Percentiles rank a stretch among this genome's conserved stretches.
Conservation (phyloP, 163 green algal species). For the Chlorella variabilis region DNA sequence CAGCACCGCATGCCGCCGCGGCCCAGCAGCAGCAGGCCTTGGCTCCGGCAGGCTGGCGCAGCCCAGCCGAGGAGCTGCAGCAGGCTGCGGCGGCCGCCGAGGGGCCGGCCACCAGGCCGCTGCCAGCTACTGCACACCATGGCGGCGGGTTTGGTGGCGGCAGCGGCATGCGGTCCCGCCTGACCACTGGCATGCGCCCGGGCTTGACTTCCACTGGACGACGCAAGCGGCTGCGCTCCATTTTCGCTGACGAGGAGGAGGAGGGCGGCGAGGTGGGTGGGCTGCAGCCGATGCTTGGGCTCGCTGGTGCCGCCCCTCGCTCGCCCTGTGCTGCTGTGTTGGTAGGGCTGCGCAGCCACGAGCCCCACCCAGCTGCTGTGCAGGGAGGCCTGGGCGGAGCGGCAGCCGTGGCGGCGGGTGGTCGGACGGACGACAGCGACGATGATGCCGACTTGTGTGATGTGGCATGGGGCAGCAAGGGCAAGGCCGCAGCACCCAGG, state of each 20-base stretch:
- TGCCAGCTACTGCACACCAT: no score
- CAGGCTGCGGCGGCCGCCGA: no score
- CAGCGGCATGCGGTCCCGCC: not conserved
- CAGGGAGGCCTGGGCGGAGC: not conserved
- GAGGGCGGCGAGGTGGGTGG: not conserved
- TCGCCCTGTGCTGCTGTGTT: no score
- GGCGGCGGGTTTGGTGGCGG: not conserved
- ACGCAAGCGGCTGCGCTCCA: constrained; percentile 1
- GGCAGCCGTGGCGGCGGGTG: not conserved
- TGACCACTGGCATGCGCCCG: not conserved
- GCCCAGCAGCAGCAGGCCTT: not conserved
- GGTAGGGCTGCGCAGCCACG: no score
- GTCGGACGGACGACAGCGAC: not conserved
- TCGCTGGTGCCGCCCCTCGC: not conserved
- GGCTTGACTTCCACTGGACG: not conserved
- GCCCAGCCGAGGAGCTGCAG: no score
- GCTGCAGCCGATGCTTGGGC: not conserved
- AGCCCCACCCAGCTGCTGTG: not conserved
- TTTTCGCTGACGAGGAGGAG: constrained; percentile 21
- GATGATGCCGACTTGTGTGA: constrained; percentile 15
- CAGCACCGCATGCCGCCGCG: not conserved
- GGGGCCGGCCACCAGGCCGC: no score
- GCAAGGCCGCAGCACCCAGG: not conserved
- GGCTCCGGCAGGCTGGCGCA: no score
- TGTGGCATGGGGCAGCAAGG: not conserved